Base-by-base conservation (phyloP, 1,284 basidiomycete species). In the Fomitopsis palustris region DNA sequence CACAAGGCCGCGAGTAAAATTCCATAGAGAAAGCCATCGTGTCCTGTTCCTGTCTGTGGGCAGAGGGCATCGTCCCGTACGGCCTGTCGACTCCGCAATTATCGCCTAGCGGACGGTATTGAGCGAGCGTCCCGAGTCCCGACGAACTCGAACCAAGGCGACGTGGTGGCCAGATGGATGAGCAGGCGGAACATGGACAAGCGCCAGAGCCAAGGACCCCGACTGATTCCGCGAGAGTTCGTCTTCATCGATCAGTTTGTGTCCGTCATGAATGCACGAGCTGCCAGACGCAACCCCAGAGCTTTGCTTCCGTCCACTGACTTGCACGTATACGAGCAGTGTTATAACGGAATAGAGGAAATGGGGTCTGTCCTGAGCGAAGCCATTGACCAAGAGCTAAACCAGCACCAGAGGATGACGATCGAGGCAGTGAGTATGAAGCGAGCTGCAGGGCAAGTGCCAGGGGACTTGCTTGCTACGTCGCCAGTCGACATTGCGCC, bases 221-320 rank as follows among this genome's bases (percentile, higher is more conserved):
- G 27, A 35, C 53, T 57, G 49, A 33, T 45, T 47, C 56, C 56
- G 56, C 56, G 56, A 53, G 38, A 21, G 35, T 38, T 51, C 19
- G 12, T 38, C 23, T 12, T 23, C 19, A 52, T 52, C 53, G 54
- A 55, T 55, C 41, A 41, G 45, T 31, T 39, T 39, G 41, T 41
- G 54, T n/a, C 38, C 4, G 54, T 16, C 27, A 41, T 31, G 16
- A 29, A n/a, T 21, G 23, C 27, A 33, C 19, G 19, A 4, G 12
- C n/a, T 52, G 49, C 43, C 16, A 14, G 9, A 19, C n/a, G 21
- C 21, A 8, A 35, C 7, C 35, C 19, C 33, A 6, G 29, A 8
- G 19, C 25, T 51, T 25, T 35, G 49, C 49, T 51, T 51, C 49
- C 49, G 49, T 51, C n/a, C n/a, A n/a, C n/a, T n/a, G n/a, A n/a